Evolutionary conservation across 2,329 filamentous ascomycete genomes (phyloP).

Genomic region (Albophoma yamanashiensis): DNA sequence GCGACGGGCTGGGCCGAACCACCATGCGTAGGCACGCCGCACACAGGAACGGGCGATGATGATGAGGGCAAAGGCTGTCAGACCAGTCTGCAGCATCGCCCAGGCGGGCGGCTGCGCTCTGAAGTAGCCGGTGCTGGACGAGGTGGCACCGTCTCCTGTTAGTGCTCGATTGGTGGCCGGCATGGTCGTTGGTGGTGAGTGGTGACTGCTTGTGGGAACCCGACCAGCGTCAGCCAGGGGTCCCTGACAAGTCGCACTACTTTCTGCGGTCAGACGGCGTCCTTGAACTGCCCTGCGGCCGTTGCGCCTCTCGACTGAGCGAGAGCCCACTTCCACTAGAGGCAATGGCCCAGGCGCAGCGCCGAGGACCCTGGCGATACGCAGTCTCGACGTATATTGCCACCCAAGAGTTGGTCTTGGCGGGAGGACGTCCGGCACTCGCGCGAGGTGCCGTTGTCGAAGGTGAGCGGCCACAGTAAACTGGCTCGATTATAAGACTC

Average conservation of each 20-base stretch:
- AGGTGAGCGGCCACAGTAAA: not conserved
- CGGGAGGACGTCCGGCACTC: not conserved
- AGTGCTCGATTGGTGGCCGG: constrained; percentile 21
- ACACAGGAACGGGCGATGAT: constrained; percentile 21
- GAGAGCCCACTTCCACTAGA: not conserved
- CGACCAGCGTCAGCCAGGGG: constrained; percentile 21
- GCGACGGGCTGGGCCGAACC: not conserved
- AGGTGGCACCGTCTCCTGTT: constrained; percentile 15
- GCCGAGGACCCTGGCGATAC: not conserved
- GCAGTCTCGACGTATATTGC: not conserved
- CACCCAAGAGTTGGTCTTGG: not conserved
- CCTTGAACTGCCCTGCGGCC: constrained; percentile 16
- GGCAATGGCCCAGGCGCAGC: not conserved
- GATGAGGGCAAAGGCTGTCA: constrained; percentile 23
- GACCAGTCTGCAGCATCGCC: constrained; percentile 14
- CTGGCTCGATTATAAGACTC: not conserved
- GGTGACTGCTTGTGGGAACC: constrained; percentile 16
- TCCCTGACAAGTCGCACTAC: constrained; percentile 19
- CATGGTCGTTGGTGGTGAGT: constrained; percentile 14
- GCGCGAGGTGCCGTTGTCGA: not conserved
- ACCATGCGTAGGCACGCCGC: constrained; percentile 13
- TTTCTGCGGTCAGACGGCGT: constrained; percentile 21
- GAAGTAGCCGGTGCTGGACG: constrained; percentile 17
- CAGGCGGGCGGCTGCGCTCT: constrained; percentile 18
- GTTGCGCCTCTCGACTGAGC: not conserved